A percentile compares a stretch with the other conserved stretches of the same genome.
Conservation (phyloP, 1,139 yeast species). For the Protomyces inundatus region DNA sequence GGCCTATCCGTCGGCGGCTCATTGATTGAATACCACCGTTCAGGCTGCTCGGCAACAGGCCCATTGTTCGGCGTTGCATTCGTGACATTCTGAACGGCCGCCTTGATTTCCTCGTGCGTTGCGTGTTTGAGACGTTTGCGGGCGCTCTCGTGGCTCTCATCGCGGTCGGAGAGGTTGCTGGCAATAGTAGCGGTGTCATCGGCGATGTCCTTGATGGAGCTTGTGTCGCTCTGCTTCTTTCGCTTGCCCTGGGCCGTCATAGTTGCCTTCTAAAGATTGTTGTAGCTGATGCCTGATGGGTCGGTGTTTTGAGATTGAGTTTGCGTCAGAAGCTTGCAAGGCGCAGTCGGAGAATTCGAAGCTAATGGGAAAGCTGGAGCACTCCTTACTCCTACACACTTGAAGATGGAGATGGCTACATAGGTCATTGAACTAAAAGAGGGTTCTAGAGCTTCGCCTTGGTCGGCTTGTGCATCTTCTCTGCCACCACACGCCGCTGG, state of each 20-base stretch:
- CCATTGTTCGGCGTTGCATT: neutral
- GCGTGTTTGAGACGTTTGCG: neutral
- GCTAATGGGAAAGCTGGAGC: too few species aligned
- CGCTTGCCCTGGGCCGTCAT: neutral
- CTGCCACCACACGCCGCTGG: slow-evolving; percentile 57
- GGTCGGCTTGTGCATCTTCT: slow-evolving; percentile 32
- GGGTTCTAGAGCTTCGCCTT: slow-evolving; percentile 30
- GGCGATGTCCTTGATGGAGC: neutral
- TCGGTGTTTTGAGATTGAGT: too few species aligned
- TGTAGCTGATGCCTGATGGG: too few species aligned
- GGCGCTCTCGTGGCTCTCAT: neutral
- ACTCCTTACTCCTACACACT: too few species aligned
- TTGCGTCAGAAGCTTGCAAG: too few species aligned
- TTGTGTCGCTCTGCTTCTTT: neutral
- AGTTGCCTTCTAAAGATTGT: neutral
- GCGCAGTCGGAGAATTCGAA: too few species aligned
- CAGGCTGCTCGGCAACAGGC: slow-evolving; percentile 4
- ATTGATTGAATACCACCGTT: slow-evolving; percentile 46
- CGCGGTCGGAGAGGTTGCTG: neutral
- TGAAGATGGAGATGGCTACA: too few species aligned
- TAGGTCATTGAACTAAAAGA: neutral
- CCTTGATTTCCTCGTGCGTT: neutral
- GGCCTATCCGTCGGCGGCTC: slow-evolving; percentile 83
- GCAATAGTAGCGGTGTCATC: neutral
- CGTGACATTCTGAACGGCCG: neutral